Evolutionary conservation across 768 basidiomycete genomes (phyloP).

Genomic region (Rhizopogon roseolus): DNA sequence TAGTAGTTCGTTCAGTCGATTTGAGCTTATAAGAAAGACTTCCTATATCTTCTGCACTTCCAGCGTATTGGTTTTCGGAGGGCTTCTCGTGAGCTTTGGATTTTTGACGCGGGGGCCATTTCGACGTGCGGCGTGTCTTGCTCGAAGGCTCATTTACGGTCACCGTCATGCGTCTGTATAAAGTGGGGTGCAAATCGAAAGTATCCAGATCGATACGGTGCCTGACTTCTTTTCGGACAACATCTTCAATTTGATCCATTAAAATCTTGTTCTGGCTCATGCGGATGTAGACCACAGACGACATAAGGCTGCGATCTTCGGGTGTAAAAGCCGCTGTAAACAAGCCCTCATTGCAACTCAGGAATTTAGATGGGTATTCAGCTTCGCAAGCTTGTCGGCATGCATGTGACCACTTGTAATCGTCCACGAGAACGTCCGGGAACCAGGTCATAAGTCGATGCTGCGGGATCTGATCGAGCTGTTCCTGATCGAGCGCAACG

Average conservation of each 20-base stretch:
- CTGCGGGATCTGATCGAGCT: constrained; percentile 30
- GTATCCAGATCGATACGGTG: constrained; percentile 25
- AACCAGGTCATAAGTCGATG: constrained; percentile 26
- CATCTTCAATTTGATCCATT: constrained; percentile 36
- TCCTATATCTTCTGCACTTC: neutral
- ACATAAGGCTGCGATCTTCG: constrained; percentile 28
- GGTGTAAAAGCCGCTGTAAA: constrained; percentile 30
- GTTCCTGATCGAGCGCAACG: constrained; percentile 35
- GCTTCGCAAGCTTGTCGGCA: constrained; percentile 33
- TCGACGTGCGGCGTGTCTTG: neutral
- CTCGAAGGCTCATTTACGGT: neutral
- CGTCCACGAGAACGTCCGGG: constrained; percentile 5
- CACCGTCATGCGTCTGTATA: constrained; percentile 9
- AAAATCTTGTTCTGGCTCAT: constrained; percentile 28
- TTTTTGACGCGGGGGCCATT: neutral
- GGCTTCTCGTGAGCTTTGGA: neutral
- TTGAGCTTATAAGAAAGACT: neutral
- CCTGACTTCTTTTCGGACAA: constrained; percentile 29
- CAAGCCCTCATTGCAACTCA: constrained; percentile 28
- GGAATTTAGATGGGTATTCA: constrained; percentile 32
- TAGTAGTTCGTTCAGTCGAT: neutral
- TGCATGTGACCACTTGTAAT: constrained; percentile 19
- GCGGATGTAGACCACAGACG: constrained; percentile 28
- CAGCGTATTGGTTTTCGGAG: too few relatives aligned
- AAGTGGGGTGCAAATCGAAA: constrained; percentile 10